Evolutionary conservation across 2,329 filamentous ascomycete species (phyloP).

Genomic region (Teratosphaeria epicoccoides): DNA sequence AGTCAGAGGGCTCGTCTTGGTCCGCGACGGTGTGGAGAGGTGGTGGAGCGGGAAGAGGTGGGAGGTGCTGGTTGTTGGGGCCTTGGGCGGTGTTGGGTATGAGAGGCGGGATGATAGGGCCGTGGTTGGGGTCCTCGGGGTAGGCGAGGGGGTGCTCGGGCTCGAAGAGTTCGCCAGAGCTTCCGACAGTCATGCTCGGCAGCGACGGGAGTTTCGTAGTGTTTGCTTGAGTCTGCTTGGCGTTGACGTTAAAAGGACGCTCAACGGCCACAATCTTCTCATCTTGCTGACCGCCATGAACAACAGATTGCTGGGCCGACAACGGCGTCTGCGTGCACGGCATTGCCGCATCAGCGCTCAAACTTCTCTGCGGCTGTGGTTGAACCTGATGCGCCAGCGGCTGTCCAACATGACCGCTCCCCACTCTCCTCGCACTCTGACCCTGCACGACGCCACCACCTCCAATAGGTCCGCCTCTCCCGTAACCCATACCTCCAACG

Average conservation of each 20-base stretch:
- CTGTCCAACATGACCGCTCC: constrained; percentile 42
- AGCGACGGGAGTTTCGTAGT: constrained; percentile 30
- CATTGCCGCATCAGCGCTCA: constrained; percentile 18
- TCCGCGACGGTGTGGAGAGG: constrained; percentile 7
- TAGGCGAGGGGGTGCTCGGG: constrained; percentile 32
- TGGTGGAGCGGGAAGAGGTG: neutral
- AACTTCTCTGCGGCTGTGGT: constrained; percentile 12
- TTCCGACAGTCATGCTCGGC: neutral
- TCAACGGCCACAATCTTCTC: constrained; percentile 1
- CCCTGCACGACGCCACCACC: neutral
- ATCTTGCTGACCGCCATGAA: neutral
- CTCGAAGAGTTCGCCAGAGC: constrained; percentile 24
- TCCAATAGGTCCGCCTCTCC: constrained; percentile 1
- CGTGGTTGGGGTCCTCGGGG: constrained; percentile 35
- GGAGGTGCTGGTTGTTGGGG: constrained; percentile 14
- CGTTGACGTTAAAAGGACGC: constrained; percentile 6
- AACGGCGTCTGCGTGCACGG: neutral
- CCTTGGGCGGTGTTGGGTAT: constrained; percentile 13
- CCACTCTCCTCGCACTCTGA: constrained; percentile 48
- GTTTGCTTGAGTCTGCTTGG: constrained; percentile 23
- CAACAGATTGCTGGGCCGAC: neutral
- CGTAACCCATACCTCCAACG: neutral
- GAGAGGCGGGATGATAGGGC: constrained; percentile 21
- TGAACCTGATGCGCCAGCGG: neutral
- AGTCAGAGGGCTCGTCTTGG: constrained; percentile 55